These are phyloP conservation scores for Coriolopsis trogii DNA, from an alignment of 1,284 basidiomycete genomes.

Conservation along the genomic window DNA sequence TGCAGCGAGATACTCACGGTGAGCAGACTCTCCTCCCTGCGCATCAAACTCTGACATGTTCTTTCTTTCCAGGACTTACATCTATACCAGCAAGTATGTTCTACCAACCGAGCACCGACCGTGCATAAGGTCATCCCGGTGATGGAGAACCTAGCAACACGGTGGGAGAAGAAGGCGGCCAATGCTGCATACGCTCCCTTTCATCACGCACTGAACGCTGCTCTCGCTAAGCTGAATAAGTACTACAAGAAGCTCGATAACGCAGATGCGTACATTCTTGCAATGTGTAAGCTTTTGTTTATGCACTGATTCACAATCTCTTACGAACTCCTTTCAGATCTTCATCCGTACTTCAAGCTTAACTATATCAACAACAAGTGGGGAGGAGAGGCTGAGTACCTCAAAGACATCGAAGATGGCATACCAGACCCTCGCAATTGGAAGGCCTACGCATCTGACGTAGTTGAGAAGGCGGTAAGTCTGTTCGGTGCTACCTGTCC, in stretches of 20 bases:
- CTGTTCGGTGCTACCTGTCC: not conserved
- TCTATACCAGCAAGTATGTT: conserved; percentile 3
- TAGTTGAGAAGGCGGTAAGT: not conserved
- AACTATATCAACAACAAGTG: not conserved
- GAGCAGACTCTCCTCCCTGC: not conserved
- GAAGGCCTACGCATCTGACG: not conserved
- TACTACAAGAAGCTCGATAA: conserved; percentile 31
- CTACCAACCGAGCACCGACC: not conserved
- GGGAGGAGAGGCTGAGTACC: not conserved
- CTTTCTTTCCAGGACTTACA: not conserved
- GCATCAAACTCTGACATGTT: not conserved
- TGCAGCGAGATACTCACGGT: conserved; percentile 9
- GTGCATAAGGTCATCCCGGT: conserved; percentile 26
- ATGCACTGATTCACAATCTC: not conserved
- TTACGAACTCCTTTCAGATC: not conserved
- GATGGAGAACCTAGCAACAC: conserved; percentile 25
- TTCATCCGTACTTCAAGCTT: conserved; percentile 15
- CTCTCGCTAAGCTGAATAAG: conserved; percentile 28
- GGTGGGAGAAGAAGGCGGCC: conserved; percentile 26
- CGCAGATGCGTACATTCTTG: conserved; percentile 24
- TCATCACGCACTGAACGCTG: conserved; percentile 18
- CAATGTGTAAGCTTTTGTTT: conserved; percentile 16
- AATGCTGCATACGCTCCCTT: conserved; percentile 19
- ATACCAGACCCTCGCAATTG: not conserved
- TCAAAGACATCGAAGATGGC: not conserved